Evolutionary conservation across 2,329 filamentous ascomycete species (phyloP).

Genomic region (Cytospora piceae): DNA sequence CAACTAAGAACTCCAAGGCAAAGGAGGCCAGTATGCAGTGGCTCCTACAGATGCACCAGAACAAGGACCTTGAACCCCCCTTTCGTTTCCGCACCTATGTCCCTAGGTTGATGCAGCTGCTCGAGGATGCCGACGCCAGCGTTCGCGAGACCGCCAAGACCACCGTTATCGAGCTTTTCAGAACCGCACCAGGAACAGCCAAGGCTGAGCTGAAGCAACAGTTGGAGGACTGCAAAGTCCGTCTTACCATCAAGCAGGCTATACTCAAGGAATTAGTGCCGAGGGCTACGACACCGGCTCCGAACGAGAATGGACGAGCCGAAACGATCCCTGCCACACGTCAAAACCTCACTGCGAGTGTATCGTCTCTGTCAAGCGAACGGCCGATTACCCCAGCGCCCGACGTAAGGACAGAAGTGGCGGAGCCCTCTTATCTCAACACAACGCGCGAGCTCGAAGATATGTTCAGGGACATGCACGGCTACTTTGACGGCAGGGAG

Average conservation of each 20-base stretch:
- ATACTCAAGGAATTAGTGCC: slow-evolving; percentile 77
- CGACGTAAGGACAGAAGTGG: slow-evolving; percentile 67
- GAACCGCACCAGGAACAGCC: slow-evolving; percentile 77
- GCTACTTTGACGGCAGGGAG: slow-evolving; percentile 84
- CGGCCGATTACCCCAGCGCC: slow-evolving; percentile 64
- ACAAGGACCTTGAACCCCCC: too few species aligned
- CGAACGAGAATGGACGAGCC: slow-evolving; percentile 16
- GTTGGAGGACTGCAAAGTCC: slow-evolving; percentile 80
- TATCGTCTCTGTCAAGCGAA: slow-evolving; percentile 57
- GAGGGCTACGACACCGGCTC: slow-evolving; percentile 35
- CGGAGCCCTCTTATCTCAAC: slow-evolving; percentile 83
- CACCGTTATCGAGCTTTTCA: slow-evolving; percentile 85
- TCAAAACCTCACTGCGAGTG: slow-evolving; percentile 53
- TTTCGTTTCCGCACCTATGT: slow-evolving; percentile 85
- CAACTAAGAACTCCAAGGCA: slow-evolving; percentile 78
- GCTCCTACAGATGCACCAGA: slow-evolving; percentile 86
- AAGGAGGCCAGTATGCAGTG: slow-evolving; percentile 86
- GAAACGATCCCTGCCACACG: slow-evolving; percentile 43
- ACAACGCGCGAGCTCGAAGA: slow-evolving; percentile 89
- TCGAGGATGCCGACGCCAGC: slow-evolving; percentile 87
- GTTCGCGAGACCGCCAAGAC: slow-evolving; percentile 84
- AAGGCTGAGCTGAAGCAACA: slow-evolving; percentile 90
- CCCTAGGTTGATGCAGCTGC: slow-evolving; percentile 77
- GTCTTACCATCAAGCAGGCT: slow-evolving; percentile 80
- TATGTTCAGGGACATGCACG: slow-evolving; percentile 78